Percentiles rank a stretch among this genome's conserved stretches.
Conservation (phyloP, 495 filamentous ascomycete species). For the Talaromyces trachyspermus region DNA sequence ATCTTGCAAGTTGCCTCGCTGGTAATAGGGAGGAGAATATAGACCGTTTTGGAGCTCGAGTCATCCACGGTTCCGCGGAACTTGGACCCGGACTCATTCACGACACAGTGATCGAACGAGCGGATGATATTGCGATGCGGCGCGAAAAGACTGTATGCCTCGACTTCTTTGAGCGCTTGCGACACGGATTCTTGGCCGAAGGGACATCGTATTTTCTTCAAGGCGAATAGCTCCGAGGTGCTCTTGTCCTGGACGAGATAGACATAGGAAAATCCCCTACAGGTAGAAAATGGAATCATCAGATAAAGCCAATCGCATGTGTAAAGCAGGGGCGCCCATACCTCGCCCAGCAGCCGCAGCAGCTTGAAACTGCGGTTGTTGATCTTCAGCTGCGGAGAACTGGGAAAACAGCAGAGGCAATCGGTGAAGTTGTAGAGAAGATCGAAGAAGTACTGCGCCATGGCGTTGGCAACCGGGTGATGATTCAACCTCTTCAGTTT, state of each 20-base stretch:
- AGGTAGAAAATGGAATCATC: conserved; percentile 2
- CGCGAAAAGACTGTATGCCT: conserved; percentile 86
- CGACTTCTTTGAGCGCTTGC: conserved; percentile 91
- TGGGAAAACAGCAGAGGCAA: conserved; percentile 93
- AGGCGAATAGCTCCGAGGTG: conserved; percentile 74
- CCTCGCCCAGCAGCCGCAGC: conserved; percentile 83
- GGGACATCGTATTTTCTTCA: conserved; percentile 97
- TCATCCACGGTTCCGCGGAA: conserved; percentile 50
- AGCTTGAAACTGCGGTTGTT: conserved; percentile 95
- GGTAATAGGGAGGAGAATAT: conserved; percentile 95
- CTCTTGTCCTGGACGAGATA: conserved; percentile 92
- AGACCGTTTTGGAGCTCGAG: conserved; percentile 78
- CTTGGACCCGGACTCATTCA: conserved; percentile 52
- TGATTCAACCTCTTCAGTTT: neutral
- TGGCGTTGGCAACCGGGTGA: conserved; percentile 26
- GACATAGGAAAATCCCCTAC: conserved; percentile 94
- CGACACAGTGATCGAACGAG: conserved; percentile 74
- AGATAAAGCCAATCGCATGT: neutral
- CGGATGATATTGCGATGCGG: conserved; percentile 82
- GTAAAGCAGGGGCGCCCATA: conserved; percentile 21
- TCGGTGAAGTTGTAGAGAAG: conserved; percentile 83
- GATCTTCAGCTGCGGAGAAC: conserved; percentile 87
- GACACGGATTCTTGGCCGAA: conserved; percentile 94
- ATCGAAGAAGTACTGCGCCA: conserved; percentile 84
- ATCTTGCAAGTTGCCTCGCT: conserved; percentile 91